Conservation (phyloP, 345 rosid genomes). For the Pseudoturritis turrita region DNA sequence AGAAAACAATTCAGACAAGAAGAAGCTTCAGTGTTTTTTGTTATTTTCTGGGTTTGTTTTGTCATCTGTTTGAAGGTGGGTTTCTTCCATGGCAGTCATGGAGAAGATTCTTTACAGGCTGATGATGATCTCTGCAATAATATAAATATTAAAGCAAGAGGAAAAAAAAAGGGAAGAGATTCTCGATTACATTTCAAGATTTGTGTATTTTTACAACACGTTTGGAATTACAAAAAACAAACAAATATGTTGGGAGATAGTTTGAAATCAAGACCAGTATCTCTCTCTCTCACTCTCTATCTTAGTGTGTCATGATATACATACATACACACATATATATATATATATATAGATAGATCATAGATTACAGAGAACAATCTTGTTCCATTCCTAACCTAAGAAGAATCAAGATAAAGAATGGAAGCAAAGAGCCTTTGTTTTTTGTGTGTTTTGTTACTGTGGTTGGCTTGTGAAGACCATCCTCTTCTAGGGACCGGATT, state of each 20-base stretch:
- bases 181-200: not conserved
- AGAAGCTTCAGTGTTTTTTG: not conserved
- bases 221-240: not conserved
- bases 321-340: not conserved
- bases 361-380: constrained; percentile 10
- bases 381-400: constrained; percentile 24
- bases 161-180: not conserved
- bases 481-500: constrained; percentile 57
- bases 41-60: not conserved
- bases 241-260: constrained; percentile 10
- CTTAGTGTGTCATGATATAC: constrained; percentile 10
- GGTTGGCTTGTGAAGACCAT: constrained; percentile 2
- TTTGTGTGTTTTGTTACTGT: not conserved
- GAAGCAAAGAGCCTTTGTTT: constrained; percentile 4
- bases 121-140: constrained; percentile 13
- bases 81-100: constrained; percentile 96
- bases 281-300: constrained; percentile 1
- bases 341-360: not conserved
- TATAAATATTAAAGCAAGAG: not conserved
- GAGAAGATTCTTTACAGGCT: constrained; percentile 88
- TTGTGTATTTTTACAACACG: constrained; percentile 14
- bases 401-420: constrained; percentile 25
- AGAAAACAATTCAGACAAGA: not conserved
- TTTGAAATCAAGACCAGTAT: constrained; percentile 14
- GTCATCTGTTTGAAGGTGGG: constrained; percentile 55